Conservation (phyloP, 2,329 filamentous ascomycete species). For the Ascomycota sp. region DNA sequence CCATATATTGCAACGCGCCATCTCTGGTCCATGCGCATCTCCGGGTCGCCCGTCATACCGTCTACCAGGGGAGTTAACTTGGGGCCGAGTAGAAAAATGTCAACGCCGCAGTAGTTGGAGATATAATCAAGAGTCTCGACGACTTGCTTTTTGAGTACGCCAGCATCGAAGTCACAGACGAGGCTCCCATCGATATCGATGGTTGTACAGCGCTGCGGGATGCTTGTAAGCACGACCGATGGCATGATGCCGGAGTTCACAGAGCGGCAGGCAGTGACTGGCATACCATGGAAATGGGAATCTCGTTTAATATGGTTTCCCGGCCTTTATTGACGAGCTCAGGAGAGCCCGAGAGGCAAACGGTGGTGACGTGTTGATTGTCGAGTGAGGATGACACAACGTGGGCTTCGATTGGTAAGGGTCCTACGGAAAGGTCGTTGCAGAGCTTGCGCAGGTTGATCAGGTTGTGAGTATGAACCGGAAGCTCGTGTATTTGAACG, state of each 20-base stretch:
- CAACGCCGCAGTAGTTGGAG: conserved; percentile 74
- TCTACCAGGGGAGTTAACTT: conserved; percentile 65
- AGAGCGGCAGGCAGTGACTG: background rate
- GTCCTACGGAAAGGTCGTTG: conserved; percentile 53
- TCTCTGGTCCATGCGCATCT: conserved; percentile 73
- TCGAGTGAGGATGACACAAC: conserved; percentile 70
- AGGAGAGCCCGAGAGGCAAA: conserved; percentile 73
- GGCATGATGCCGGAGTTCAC: background rate
- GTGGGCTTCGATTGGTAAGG: conserved; percentile 58
- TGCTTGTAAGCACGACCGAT: too few relatives aligned
- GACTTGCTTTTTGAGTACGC: conserved; percentile 54
- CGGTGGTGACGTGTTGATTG: conserved; percentile 56
- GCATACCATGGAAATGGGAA: conserved; percentile 70
- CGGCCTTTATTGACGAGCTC: conserved; percentile 80
- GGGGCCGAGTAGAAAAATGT: conserved; percentile 87
- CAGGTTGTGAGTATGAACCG: conserved; percentile 79
- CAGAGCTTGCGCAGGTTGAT: conserved; percentile 62
- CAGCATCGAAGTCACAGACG: conserved; percentile 52
- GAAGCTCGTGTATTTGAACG: conserved; percentile 69
- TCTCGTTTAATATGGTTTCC: conserved; percentile 77
- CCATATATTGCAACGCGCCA: conserved; percentile 89
- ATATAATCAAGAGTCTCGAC: conserved; percentile 74
- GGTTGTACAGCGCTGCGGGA: conserved; percentile 52
- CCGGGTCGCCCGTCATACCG: conserved; percentile 53
- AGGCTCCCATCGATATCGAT: conserved; percentile 86